These are phyloP conservation scores for Lindgomyces ingoldianus DNA, from an alignment of 495 filamentous ascomycete genomes.

Conservation along the genomic window DNA sequence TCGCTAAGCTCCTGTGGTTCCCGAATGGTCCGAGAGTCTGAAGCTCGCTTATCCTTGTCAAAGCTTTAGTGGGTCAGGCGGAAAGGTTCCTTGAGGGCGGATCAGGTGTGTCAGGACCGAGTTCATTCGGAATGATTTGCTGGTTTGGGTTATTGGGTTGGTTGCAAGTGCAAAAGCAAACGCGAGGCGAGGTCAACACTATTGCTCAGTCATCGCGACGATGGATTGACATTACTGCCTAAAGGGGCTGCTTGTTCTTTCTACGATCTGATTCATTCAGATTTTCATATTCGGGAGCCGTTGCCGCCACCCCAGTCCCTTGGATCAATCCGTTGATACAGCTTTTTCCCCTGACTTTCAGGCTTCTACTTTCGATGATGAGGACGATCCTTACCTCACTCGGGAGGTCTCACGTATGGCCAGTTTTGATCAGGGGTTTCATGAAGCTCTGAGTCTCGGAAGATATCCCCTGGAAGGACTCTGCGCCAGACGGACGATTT, in stretches of 20 bases:
- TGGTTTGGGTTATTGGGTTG: no score
- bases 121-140: not conserved
- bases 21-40: not conserved
- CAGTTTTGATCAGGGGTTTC: no score
- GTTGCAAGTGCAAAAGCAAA: no score
- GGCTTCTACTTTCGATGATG: not conserved
- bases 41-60: not conserved
- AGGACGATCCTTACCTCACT: not conserved
- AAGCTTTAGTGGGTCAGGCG: not conserved
- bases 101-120: not conserved
- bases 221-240: not conserved
- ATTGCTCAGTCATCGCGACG: not conserved
- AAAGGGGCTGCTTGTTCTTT: no score
- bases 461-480: no score
- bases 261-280: no score
- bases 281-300: no score
- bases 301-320: not conserved
- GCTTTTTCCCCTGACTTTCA: not conserved
- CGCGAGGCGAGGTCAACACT: no score
- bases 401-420: not conserved
- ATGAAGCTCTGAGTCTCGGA: no score
- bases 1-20: no score
- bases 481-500: no score
- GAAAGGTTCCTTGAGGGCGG: constrained; percentile 1
- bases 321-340: not conserved